Percentiles rank a stretch among this genome's conserved stretches.
phyloP scores from a whole-genome alignment of 2,329 filamentous ascomycete species.

The Alternaria angustiovoidea region DNA sequence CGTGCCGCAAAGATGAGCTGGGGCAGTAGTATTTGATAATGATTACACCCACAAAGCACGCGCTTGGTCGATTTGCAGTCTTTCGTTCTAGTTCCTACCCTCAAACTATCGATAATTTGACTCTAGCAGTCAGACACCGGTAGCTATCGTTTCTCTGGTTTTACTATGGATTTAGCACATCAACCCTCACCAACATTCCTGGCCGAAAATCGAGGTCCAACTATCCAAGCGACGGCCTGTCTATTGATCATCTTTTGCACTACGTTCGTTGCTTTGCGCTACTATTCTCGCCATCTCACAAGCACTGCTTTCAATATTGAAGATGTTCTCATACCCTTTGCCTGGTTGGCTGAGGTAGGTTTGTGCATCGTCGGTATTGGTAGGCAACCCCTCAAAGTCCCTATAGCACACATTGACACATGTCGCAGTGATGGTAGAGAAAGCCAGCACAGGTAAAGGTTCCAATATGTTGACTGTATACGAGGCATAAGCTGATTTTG shows the following conservation, averaged over 20 bases:
- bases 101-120: conserved; percentile 6
- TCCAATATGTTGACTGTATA: neutral
- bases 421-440: conserved; percentile 33
- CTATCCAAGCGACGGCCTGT: conserved; percentile 24
- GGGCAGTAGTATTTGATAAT: conserved; percentile 10
- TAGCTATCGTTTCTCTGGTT: conserved; percentile 1
- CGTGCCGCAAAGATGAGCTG: conserved; percentile 6
- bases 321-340: conserved; percentile 34
- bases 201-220: conserved; percentile 25
- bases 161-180: conserved; percentile 4
- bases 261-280: conserved; percentile 31
- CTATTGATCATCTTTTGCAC: conserved; percentile 30
- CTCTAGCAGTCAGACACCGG: conserved; percentile 22
- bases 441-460: conserved; percentile 23
- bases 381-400: conserved; percentile 12
- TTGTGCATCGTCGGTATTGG: conserved; percentile 31
- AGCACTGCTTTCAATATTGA: conserved; percentile 26
- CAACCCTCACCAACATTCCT: conserved; percentile 18
- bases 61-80: neutral
- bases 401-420: neutral
- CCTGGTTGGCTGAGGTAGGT: conserved; percentile 31
- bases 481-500: neutral
- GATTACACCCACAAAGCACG: neutral
- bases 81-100: conserved; percentile 6
- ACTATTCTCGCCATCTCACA: conserved; percentile 32